Evolutionary conservation across 2,329 filamentous ascomycete species (phyloP).

Genomic region (Penicillium sp.): DNA sequence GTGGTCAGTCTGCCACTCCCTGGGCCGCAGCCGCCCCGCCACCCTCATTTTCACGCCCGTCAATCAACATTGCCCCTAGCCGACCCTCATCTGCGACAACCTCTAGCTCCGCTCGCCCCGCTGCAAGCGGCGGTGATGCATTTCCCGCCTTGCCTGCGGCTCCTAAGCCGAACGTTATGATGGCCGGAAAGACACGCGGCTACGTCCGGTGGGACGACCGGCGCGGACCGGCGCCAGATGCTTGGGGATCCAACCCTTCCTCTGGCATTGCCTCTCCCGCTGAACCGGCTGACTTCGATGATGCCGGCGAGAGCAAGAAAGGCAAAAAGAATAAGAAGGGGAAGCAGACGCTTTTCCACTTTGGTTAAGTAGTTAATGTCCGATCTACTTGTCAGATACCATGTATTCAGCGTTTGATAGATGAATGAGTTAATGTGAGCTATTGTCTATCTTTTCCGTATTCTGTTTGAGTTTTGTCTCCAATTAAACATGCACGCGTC

Average conservation of each 20-base stretch:
- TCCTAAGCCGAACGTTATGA: constrained; percentile 62
- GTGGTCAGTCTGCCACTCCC: constrained; percentile 23
- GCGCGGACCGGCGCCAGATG: constrained; percentile 33
- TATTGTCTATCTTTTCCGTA: background rate
- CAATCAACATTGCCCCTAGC: constrained; percentile 24
- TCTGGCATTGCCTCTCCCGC: constrained; percentile 24
- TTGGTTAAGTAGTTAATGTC: constrained; percentile 27
- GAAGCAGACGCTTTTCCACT: constrained; percentile 42
- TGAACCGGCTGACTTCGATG: constrained; percentile 17
- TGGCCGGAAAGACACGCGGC: constrained; percentile 48
- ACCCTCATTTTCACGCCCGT: constrained; percentile 22
- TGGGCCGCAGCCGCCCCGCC: constrained; percentile 25
- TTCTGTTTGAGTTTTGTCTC: background rate
- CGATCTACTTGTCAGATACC: background rate
- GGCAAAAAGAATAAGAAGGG: constrained; percentile 40
- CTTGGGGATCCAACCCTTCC: constrained; percentile 36
- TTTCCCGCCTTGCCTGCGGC: constrained; percentile 83
- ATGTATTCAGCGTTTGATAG: constrained; percentile 4
- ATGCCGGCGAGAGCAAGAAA: constrained; percentile 32
- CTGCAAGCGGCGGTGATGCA: constrained; percentile 50
- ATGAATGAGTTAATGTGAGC: background rate
- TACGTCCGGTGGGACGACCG: constrained; percentile 47
- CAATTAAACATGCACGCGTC: no score
- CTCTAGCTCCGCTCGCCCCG: constrained; percentile 16
- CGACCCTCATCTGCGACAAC: constrained; percentile 28